Conservation (phyloP, 495 filamentous ascomycete genomes). For the Podospora pseudopauciseta region DNA sequence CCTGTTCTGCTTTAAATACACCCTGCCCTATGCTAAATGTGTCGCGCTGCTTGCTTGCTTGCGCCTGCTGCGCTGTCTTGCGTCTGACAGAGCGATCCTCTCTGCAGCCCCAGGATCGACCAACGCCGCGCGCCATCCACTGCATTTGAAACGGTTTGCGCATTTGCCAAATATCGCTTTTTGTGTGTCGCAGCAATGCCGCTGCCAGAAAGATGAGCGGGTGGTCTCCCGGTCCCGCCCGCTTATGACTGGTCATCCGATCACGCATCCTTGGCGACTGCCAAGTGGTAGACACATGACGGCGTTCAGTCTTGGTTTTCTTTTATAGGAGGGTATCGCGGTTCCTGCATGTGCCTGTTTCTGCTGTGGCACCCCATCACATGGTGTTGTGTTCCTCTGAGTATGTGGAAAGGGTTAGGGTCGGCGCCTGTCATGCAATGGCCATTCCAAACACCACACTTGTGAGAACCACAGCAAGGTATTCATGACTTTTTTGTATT, state of each 20-base stretch:
- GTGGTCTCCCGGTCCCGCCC: neutral
- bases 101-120: conserved; percentile 1
- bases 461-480: neutral
- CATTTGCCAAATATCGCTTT: conserved; percentile 12
- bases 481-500: neutral
- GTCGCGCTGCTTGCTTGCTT: neutral
- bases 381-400: neutral
- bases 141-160: neutral
- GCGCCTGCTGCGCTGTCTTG: neutral
- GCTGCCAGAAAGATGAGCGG: neutral
- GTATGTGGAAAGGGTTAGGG: neutral
- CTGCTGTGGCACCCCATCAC: neutral
- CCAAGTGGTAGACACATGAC: neutral
- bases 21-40: neutral
- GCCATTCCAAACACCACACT: too few species aligned
- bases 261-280: neutral
- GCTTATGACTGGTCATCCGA: neutral
- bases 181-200: neutral
- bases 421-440: neutral
- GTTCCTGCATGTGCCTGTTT: neutral
- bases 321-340: neutral
- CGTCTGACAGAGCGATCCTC: neutral
- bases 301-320: neutral
- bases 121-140: neutral
- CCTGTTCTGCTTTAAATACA: neutral